Percentiles rank a stretch among this genome's conserved stretches.
Evolutionary conservation across 2,329 filamentous ascomycete species (phyloP).

Genomic region (Pseudogymnoascus sp.): DNA sequence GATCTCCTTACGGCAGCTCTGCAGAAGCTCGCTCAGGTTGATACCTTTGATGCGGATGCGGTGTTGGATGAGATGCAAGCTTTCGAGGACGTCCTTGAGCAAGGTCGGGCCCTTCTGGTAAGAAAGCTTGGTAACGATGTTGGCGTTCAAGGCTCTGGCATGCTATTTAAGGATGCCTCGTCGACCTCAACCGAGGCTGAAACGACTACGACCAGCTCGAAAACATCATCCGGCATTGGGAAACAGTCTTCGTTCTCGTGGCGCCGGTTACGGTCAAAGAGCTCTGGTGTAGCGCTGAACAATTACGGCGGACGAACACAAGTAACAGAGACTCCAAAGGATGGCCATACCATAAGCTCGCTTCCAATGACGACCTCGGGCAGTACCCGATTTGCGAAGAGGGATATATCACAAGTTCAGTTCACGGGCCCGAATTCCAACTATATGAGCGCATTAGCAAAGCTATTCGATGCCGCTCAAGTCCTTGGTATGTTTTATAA

Average conservation of each 20-base stretch:
- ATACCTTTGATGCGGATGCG: slow-evolving; percentile 84
- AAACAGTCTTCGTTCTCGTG: slow-evolving; percentile 80
- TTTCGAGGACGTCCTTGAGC: slow-evolving; percentile 76
- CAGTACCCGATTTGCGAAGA: slow-evolving; percentile 59
- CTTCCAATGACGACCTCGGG: slow-evolving; percentile 64
- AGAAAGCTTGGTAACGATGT: slow-evolving; percentile 93
- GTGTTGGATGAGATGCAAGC: slow-evolving; percentile 91
- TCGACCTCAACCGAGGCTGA: slow-evolving; percentile 33
- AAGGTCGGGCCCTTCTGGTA: slow-evolving; percentile 65
- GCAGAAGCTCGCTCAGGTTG: slow-evolving; percentile 71
- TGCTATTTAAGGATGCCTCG: slow-evolving; percentile 65
- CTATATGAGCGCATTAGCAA: slow-evolving; percentile 86
- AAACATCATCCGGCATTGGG: slow-evolving; percentile 54
- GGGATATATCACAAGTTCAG: slow-evolving; percentile 58
- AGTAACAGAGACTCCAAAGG: slow-evolving; percentile 38
- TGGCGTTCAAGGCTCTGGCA: slow-evolving; percentile 65
- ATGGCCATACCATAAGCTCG: slow-evolving; percentile 59
- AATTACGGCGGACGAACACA: slow-evolving; percentile 41
- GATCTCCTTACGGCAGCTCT: slow-evolving; percentile 85
- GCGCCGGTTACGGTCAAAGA: slow-evolving; percentile 85
- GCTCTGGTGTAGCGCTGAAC: slow-evolving; percentile 57
- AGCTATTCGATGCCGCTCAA: slow-evolving; percentile 88
- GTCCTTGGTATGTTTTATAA: slow-evolving; percentile 64
- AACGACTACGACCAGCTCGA: slow-evolving; percentile 35
- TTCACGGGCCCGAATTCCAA: slow-evolving; percentile 78